A percentile compares a stretch with the other conserved stretches of the same genome.
phyloP scores from a whole-genome alignment of 495 filamentous ascomycete genomes.

The Neurospora sp. region DNA sequence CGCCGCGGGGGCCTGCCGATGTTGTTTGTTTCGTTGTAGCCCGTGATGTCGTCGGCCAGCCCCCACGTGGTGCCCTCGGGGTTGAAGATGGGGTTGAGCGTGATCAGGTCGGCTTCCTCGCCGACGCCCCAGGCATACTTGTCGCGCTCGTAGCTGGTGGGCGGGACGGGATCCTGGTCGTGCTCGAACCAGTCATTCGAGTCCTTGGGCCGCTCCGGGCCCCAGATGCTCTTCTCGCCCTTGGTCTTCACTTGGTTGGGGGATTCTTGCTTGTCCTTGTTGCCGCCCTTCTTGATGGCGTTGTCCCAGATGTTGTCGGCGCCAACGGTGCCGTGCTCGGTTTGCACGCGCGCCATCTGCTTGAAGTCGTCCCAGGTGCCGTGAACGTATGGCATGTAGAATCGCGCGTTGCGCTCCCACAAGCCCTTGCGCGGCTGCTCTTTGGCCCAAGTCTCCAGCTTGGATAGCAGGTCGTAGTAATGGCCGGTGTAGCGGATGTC shows the following conservation, averaged over 20 bases:
- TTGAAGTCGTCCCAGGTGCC: conserved; percentile 88
- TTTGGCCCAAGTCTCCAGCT: conserved; percentile 62
- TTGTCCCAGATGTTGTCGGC: conserved; percentile 59
- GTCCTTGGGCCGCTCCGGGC: conserved; percentile 59
- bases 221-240: conserved; percentile 72
- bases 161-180: conserved; percentile 61
- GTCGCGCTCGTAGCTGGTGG: conserved; percentile 62
- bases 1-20: conserved; percentile 63
- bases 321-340: conserved; percentile 66
- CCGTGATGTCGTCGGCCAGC: conserved; percentile 78
- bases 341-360: conserved; percentile 85
- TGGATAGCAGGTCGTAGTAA: conserved; percentile 80
- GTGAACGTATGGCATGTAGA: conserved; percentile 83
- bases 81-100: conserved; percentile 89
- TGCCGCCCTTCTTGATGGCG: conserved; percentile 20
- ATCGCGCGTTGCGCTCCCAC: conserved; percentile 88
- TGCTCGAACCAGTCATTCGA: conserved; percentile 56
- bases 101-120: conserved; percentile 89
- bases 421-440: conserved; percentile 80
- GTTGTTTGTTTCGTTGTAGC: conserved; percentile 58
- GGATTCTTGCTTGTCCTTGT: conserved; percentile 19
- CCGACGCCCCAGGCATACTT: conserved; percentile 80
- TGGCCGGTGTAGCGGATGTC: conserved; percentile 95
- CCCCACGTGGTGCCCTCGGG: conserved; percentile 83
- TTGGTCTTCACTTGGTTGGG: conserved; percentile 10